Percentiles rank a stretch among this genome's conserved stretches.
phyloP scores from a whole-genome alignment of 257 asterid species.

The Mitragyna speciosa region DNA sequence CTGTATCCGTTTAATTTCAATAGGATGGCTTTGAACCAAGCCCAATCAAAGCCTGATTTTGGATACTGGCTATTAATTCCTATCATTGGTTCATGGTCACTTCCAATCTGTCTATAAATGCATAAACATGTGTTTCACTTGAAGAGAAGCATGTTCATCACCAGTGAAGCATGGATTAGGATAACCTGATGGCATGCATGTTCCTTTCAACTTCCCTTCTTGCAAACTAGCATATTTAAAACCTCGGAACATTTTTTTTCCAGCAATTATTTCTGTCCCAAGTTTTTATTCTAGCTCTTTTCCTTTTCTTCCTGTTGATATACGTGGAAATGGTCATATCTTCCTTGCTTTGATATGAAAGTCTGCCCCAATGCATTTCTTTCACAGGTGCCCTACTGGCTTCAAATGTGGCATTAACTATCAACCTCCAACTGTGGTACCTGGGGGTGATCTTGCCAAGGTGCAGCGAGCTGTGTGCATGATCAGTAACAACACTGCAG shows the following conservation, averaged over 20 bases:
- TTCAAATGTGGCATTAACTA: constrained; percentile 90
- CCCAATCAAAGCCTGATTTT: not conserved
- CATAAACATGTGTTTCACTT: constrained; percentile 16
- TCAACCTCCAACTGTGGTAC: constrained; percentile 89
- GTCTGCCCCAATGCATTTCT: not conserved
- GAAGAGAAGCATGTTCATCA: constrained; percentile 14
- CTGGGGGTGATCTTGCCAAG: constrained; percentile 89
- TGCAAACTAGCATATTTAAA: not conserved
- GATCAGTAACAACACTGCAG: constrained; percentile 95
- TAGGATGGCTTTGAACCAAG: not conserved
- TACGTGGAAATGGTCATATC: not conserved
- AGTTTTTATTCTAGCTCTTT: not conserved
- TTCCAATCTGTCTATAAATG: constrained; percentile 9
- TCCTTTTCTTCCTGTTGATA: constrained; percentile 6
- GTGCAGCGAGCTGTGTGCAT: constrained; percentile 93
- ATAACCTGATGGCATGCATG: not conserved
- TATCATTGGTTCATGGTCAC: not conserved
- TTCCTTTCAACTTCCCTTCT: not conserved
- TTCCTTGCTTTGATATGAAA: not conserved
- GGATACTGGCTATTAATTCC: not conserved
- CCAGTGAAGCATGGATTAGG: not conserved
- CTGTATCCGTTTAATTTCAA: not conserved
- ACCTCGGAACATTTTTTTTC: not conserved
- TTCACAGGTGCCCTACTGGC: constrained; percentile 88
- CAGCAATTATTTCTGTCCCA: not conserved